A percentile compares a stretch with the other conserved stretches of the same genome.
phyloP scores from a whole-genome alignment of 176 grass and related monocot genomes.

The Chrysopogon serrulatus region DNA sequence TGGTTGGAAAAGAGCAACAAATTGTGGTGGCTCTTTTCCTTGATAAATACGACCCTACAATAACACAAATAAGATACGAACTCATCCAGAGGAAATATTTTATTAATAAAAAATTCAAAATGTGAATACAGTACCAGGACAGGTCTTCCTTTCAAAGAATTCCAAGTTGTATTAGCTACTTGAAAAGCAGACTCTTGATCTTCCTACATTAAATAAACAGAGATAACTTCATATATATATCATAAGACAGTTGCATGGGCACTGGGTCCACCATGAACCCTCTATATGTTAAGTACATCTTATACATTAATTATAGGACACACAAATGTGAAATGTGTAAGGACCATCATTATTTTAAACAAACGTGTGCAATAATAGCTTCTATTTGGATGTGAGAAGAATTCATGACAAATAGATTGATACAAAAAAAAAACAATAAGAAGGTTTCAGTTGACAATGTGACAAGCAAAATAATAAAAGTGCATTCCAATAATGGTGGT shows the following conservation, averaged over 20 bases:
- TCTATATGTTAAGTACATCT: background rate
- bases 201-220: conserved; percentile 50
- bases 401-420: background rate
- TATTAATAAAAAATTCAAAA: background rate
- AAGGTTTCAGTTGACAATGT: background rate
- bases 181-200: conserved; percentile 63
- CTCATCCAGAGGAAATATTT: conserved; percentile 1
- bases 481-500: background rate
- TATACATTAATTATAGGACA: background rate
- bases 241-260: background rate
- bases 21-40: conserved; percentile 86
- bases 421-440: conserved; percentile 21
- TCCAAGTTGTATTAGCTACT: conserved; percentile 65
- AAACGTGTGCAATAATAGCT: conserved; percentile 8
- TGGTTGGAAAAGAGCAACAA: conserved; percentile 85
- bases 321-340: background rate
- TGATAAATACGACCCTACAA: conserved; percentile 81
- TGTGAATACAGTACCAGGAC: conserved; percentile 59
- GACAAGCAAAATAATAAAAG: background rate
- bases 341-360: background rate
- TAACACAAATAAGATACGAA: conserved; percentile 28
- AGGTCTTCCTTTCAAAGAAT: conserved; percentile 73
- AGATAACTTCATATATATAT: conserved; percentile 18
- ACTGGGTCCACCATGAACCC: background rate
- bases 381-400: background rate